Evolutionary conservation across 2,329 filamentous ascomycete species (phyloP).

Genomic region (Colletotrichum viniferum): DNA sequence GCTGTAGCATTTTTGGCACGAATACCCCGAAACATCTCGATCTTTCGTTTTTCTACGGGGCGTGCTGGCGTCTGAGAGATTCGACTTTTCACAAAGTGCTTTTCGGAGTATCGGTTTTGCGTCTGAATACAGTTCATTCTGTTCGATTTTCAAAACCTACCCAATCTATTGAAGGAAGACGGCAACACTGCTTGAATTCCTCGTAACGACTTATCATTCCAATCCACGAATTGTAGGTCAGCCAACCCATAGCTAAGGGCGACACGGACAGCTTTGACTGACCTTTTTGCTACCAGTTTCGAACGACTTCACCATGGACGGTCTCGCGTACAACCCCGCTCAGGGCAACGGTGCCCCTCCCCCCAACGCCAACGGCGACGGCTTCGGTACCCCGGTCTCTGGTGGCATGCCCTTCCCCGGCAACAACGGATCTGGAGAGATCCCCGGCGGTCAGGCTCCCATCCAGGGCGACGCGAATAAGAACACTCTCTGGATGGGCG

Average conservation of each 20-base stretch:
- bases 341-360: slow-evolving; percentile 37
- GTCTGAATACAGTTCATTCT: slow-evolving; percentile 38
- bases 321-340: slow-evolving; percentile 34
- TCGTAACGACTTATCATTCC: background rate
- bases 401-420: slow-evolving; percentile 35
- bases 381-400: slow-evolving; percentile 35
- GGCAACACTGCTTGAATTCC: background rate
- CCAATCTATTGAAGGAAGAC: background rate
- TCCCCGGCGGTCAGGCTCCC: slow-evolving; percentile 24
- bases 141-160: slow-evolving; percentile 35
- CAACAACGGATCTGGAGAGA: slow-evolving; percentile 36
- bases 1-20: slow-evolving; percentile 20
- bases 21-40: slow-evolving; percentile 16
- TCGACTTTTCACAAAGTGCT: slow-evolving; percentile 39
- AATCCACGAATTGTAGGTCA: background rate
- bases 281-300: background rate
- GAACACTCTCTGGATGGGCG: slow-evolving; percentile 85
- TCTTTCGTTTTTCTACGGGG: slow-evolving; percentile 31
- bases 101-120: slow-evolving; percentile 41
- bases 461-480: slow-evolving; percentile 53
- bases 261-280: background rate
- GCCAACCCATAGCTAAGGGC: background rate
- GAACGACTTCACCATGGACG: slow-evolving; percentile 31
- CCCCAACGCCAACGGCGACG: slow-evolving; percentile 40
- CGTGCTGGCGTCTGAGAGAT: slow-evolving; percentile 45